Base-by-base conservation (phyloP, 208 protist species). In the Leishmania braziliensis region DNA sequence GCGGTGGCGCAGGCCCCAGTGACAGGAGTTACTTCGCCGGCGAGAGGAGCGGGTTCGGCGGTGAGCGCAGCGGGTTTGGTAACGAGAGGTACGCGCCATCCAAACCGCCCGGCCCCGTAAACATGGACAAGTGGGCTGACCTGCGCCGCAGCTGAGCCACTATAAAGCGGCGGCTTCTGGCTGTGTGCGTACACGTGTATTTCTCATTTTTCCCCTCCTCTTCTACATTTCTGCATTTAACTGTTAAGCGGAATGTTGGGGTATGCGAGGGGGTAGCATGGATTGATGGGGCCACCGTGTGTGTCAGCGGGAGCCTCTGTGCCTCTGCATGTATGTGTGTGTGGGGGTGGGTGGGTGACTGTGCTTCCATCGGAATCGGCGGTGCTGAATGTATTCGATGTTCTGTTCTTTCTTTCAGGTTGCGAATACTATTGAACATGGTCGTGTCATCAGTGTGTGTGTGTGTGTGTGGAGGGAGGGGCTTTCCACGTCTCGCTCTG, bases 141-240 rank as follows among this genome's bases (percentile, higher is more conserved):
- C 76, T 93, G 26, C 87, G 90, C 73, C 79, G 84, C 62, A 74
- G 36, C 46, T 80, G 14, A 70, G 39, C 29, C 1, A 63, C 1
- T 23, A 66, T 18, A n/a, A 54, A 62, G 50, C 71, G 46, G 29
- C 10, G 29, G 71, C 29, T n/a, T 9, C 26, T 43, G 68, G 43
- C 43, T 43, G 29, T 36, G 23, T 33, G 43, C 68, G 43, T 51
- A 43, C 20, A 50, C n/a, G 33, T 66, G 43, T 72, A 20, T n/a
- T 53, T 48, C n/a, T n/a, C 43, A 53, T 29, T 6, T 76, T 23
- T 26, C 51, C 26, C 48, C 23, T 33, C 46, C n/a, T 51, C 29
- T 76, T 50, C 26, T 6, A 75, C 29, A 39, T 43, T 29, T 76
- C 51, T 76, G 50, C 71, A 20, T 51, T 33, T 54, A 36, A 46